Percentiles rank a stretch among this genome's conserved stretches.
phyloP scores from a whole-genome alignment of 108 stramenopile species.

The Pinguiococcus pyrenoidosus region DNA sequence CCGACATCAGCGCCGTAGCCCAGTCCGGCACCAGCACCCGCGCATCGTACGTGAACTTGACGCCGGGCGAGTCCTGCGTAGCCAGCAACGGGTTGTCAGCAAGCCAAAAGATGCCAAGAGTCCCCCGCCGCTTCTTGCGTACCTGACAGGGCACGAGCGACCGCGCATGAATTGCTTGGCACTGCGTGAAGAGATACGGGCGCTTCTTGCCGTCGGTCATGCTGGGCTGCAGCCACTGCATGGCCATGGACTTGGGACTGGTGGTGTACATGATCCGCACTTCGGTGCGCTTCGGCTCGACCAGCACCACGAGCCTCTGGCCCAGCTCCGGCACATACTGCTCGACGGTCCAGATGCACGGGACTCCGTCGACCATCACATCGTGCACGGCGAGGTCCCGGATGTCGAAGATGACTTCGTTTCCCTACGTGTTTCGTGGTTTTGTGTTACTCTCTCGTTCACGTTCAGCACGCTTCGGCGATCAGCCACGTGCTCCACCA shows the following conservation, averaged over 20 bases:
- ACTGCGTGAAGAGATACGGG: constrained; percentile 94
- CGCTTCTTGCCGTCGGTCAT: constrained; percentile 77
- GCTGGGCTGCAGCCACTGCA: constrained; percentile 79
- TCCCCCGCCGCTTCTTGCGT: not conserved
- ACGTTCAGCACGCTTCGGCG: not conserved
- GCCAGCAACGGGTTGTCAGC: not conserved
- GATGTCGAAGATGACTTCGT: constrained; percentile 29
- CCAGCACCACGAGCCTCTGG: constrained; percentile 27
- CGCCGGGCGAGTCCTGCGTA: constrained; percentile 49
- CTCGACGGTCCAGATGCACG: constrained; percentile 37
- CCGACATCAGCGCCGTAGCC: constrained; percentile 89
- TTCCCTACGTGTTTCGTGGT: constrained; percentile 2
- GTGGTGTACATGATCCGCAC: constrained; percentile 63
- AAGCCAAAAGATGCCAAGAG: too few relatives aligned
- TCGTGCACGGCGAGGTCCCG: constrained; percentile 16
- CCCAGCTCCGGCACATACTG: constrained; percentile 32
- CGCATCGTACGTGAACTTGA: constrained; percentile 70
- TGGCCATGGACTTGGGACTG: constrained; percentile 50
- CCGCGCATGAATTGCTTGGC: constrained; percentile 87
- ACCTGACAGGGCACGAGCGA: constrained; percentile 79
- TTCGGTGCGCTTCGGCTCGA: not conserved
- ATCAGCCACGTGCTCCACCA: not conserved
- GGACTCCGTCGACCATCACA: constrained; percentile 20
- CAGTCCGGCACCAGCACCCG: constrained; percentile 64
- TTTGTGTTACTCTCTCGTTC: not conserved